phyloP scores from a whole-genome alignment of 2,329 filamentous ascomycete species.

The Ophiocordyceps camponoti-rufipedis region DNA sequence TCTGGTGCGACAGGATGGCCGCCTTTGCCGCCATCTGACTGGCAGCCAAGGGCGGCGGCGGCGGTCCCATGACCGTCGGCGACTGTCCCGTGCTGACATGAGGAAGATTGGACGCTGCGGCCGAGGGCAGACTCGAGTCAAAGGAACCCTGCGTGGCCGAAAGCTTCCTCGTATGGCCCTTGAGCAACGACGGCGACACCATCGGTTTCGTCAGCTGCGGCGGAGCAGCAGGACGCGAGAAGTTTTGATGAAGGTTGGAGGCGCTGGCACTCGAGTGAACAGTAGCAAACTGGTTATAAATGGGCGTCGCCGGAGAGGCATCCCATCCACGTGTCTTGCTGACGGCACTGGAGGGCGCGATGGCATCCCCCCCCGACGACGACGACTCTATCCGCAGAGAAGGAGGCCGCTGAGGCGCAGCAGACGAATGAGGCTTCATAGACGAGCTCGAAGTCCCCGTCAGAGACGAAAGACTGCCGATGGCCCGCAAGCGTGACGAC shows the following conservation, averaged over 20 bases:
- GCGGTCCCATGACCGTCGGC: conserved; percentile 14
- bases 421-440: conserved; percentile 7
- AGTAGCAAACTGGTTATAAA: conserved; percentile 25
- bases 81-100: conserved; percentile 24
- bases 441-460: conserved; percentile 13
- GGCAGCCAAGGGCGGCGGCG: conserved; percentile 28
- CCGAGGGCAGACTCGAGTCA: conserved; percentile 52
- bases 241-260: conserved; percentile 31
- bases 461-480: conserved; percentile 38
- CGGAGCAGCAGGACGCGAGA: conserved; percentile 32
- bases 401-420: conserved; percentile 13
- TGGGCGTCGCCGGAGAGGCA: conserved; percentile 22
- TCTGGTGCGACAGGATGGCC: conserved; percentile 49
- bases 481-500: conserved; percentile 19
- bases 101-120: conserved; percentile 34
- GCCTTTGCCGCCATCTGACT: conserved; percentile 69
- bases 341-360: conserved; percentile 19
- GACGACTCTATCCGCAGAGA: conserved; percentile 15
- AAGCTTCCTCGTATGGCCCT: conserved; percentile 40
- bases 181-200: conserved; percentile 13
- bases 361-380: conserved; percentile 9
- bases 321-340: conserved; percentile 25
- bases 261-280: conserved; percentile 24
- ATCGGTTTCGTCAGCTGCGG: conserved; percentile 12
- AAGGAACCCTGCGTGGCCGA: conserved; percentile 63